Evolutionary conservation across 192 early-diverging fungal genomes (phyloP), one percentile per base, ranked within the genome.

Genomic region (Rhizophagus clarus): DNA sequence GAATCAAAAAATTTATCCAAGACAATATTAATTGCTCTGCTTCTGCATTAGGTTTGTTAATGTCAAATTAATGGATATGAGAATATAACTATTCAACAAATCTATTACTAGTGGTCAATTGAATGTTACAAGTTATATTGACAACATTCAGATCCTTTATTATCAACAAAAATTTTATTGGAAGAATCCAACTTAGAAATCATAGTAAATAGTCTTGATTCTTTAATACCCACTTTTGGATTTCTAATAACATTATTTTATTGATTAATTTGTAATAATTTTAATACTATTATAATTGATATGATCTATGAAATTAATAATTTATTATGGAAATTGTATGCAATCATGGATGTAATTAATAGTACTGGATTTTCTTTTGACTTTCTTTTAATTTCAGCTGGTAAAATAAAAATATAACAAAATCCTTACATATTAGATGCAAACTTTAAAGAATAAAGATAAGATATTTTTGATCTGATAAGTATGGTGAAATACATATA

Each of bases 401-500:
- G 62, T 31, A 64, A 64, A 64, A 64, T 26, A n/a, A 28, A 26
- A 29, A n/a, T 26, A 64, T 64, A 26, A 64, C 28, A 28, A 12
- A 64, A 64, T 64, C 28, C n/a, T 64, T 26, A 64, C n/a, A 26
- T 26, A 26, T 26, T 64, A 8, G 28, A 64, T 31, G 62, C 22
- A 64, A 28, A 28, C 22, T 28, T 37, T 24, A 71, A 37, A 37
- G 32, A 71, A 9, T 1, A 8, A 71, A 26, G 45, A 45, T 71
- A 42, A 37, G 26, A 42, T 32, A 17, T 71, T 34, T 70, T 70
- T 45, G 67, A 34, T 60, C 49, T 51, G 20, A 74, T 74, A 74
- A 74, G 51, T 20, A 61, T 74, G 51, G 17, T 74, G 28, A 74
- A 31, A 60, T 74, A 22, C 11, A 67, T 71, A 79, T 79, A 40